These are phyloP conservation scores for Pseudocercospora musae DNA, from an alignment of 2,329 filamentous ascomycete species.

Conservation along the genomic window DNA sequence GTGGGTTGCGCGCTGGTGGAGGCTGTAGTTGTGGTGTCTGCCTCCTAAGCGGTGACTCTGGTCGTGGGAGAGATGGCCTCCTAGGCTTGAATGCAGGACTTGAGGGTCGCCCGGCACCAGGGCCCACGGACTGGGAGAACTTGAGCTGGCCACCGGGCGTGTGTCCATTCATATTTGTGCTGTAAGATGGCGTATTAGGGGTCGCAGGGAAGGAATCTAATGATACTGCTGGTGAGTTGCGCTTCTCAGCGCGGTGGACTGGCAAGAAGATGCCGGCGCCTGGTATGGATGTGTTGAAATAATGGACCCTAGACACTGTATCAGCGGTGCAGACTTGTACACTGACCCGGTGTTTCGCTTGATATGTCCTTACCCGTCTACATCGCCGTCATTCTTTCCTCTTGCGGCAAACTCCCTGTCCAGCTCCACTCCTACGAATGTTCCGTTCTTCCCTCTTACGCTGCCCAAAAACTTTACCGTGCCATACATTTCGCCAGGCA, in stretches of 20 bases:
- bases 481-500: conserved; percentile 89
- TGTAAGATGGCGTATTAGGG: conserved; percentile 62
- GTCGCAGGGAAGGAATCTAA: conserved; percentile 60
- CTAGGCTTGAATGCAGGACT: conserved; percentile 70
- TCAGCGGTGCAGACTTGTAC: neutral
- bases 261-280: conserved; percentile 94
- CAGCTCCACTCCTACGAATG: conserved; percentile 90
- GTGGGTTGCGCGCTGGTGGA: conserved; percentile 56
- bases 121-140: conserved; percentile 85
- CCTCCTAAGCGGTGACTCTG: conserved; percentile 75
- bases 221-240: conserved; percentile 55
- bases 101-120: conserved; percentile 58
- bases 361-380: conserved; percentile 67
- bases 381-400: conserved; percentile 95
- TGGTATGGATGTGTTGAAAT: conserved; percentile 75
- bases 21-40: conserved; percentile 56
- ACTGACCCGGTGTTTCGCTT: neutral
- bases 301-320: conserved; percentile 40
- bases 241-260: conserved; percentile 71
- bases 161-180: conserved; percentile 46
- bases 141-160: conserved; percentile 59
- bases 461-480: conserved; percentile 83
- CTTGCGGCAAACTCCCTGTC: conserved; percentile 72
- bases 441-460: conserved; percentile 84
- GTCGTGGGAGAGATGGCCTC: conserved; percentile 76